Evolutionary conservation across 257 asterid genomes (phyloP).

Genomic region (Solanum pinnatisectum): DNA sequence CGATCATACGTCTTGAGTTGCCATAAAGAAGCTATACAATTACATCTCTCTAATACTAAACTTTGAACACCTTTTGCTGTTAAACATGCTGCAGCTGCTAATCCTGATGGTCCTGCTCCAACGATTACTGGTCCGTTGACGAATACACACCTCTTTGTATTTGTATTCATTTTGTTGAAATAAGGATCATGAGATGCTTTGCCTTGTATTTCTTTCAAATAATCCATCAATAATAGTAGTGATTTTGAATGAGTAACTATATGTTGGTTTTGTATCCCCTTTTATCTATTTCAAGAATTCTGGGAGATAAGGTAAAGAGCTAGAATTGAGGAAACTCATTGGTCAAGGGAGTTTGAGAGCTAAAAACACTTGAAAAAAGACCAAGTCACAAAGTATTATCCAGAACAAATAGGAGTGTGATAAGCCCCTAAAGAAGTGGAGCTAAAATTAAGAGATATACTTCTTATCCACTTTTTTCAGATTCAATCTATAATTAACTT

Average conservation of each 20-base stretch:
- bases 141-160: constrained; percentile 10
- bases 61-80: constrained; percentile 45
- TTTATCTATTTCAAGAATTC: constrained; percentile 2
- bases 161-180: background rate
- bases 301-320: constrained; percentile 5
- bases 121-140: constrained; percentile 64
- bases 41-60: constrained; percentile 54
- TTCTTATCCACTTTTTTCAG: constrained; percentile 35
- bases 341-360: constrained; percentile 3
- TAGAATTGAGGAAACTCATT: constrained; percentile 12
- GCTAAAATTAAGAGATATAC: constrained; percentile 21
- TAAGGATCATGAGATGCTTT: constrained; percentile 47
- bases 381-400: constrained; percentile 3
- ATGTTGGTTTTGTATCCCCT: background rate
- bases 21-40: constrained; percentile 82
- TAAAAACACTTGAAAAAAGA: background rate
- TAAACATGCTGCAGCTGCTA: constrained; percentile 76
- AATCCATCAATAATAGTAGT: constrained; percentile 10
- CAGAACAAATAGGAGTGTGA: background rate
- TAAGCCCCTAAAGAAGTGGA: constrained; percentile 12
- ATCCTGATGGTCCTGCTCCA: constrained; percentile 85
- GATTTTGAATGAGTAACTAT: background rate
- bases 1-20: constrained; percentile 77
- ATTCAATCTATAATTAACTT: constrained; percentile 1
- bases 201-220: constrained; percentile 44